Percentiles rank a stretch among this genome's conserved stretches.
These are phyloP conservation scores for Metschnikowia amazonensis DNA, from an alignment of 805 yeast species.

Conservation along the genomic window DNA sequence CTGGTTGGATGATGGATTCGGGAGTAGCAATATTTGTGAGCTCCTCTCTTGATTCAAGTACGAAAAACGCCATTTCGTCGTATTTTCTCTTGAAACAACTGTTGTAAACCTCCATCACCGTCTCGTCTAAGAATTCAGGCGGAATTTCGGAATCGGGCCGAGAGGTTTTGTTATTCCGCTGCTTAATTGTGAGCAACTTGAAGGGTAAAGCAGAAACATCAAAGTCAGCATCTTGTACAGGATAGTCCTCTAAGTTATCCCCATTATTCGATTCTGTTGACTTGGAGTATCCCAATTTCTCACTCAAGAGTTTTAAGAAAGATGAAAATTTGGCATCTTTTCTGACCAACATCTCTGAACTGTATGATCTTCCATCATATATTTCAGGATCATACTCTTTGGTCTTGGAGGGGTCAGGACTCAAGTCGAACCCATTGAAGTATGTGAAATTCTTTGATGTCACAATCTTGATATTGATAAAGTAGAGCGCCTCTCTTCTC, in stretches of 20 bases:
- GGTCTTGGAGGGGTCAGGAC: conserved; percentile 52
- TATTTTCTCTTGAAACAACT: conserved; percentile 44
- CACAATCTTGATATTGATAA: conserved; percentile 50
- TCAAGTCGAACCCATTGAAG: conserved; percentile 73
- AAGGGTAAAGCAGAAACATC: conserved; percentile 28
- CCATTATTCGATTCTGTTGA: conserved; percentile 17
- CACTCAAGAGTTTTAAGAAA: conserved; percentile 48
- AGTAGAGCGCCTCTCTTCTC: conserved; percentile 55
- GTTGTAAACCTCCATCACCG: conserved; percentile 51
- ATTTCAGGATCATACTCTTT: conserved; percentile 48
- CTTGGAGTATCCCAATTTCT: conserved; percentile 31
- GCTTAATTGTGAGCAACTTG: conserved; percentile 61
- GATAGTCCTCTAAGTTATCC: conserved; percentile 11
- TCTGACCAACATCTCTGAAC: conserved; percentile 48
- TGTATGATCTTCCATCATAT: conserved; percentile 45
- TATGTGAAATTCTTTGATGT: conserved; percentile 51
- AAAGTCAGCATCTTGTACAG: conserved; percentile 5
- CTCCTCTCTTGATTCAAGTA: conserved; percentile 55
- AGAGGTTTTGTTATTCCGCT: conserved; percentile 66
- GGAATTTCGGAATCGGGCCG: conserved; percentile 50
- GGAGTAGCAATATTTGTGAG: conserved; percentile 21
- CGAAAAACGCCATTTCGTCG: conserved; percentile 54
- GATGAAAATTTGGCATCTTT: conserved; percentile 53
- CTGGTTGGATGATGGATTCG: conserved; percentile 16
- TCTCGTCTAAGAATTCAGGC: conserved; percentile 27